These are phyloP conservation scores for Syzygium grande DNA, from an alignment of 345 rosid species.

Conservation along the genomic window DNA sequence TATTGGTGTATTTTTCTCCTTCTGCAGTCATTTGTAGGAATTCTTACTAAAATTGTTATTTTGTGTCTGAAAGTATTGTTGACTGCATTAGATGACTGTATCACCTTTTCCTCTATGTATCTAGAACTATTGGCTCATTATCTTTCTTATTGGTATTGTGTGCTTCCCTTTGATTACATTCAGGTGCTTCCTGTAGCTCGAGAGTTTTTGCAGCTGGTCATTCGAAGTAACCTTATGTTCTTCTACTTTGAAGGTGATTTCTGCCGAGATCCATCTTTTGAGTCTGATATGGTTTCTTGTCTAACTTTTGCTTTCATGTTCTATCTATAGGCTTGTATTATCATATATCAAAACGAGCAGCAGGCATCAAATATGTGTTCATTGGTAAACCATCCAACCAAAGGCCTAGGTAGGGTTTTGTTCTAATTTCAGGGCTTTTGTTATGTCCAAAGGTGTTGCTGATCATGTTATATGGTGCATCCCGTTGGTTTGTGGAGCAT, in stretches of 20 bases:
- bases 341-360: constrained; percentile 84
- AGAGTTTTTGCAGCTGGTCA: constrained; percentile 68
- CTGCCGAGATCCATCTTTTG: not conserved
- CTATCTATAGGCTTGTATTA: constrained; percentile 63
- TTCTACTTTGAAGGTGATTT: constrained; percentile 94
- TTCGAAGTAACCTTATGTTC: constrained; percentile 89
- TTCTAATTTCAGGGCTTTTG: not conserved
- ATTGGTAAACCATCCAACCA: constrained; percentile 92
- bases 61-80: not conserved
- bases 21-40: not conserved
- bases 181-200: constrained; percentile 77
- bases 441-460: not conserved
- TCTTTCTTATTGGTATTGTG: not conserved
- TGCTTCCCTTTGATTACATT: constrained; percentile 5
- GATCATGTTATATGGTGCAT: not conserved
- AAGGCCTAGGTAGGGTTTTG: constrained; percentile 61
- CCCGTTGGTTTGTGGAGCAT: not conserved
- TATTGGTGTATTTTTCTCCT: not conserved
- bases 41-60: not conserved
- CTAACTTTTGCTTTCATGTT: not conserved
- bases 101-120: not conserved
- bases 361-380: constrained; percentile 80
- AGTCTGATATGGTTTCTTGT: not conserved
- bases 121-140: not conserved
- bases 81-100: not conserved